Base-by-base conservation (phyloP, 2,329 filamentous ascomycete species). In the Aureobasidium uvarum region DNA sequence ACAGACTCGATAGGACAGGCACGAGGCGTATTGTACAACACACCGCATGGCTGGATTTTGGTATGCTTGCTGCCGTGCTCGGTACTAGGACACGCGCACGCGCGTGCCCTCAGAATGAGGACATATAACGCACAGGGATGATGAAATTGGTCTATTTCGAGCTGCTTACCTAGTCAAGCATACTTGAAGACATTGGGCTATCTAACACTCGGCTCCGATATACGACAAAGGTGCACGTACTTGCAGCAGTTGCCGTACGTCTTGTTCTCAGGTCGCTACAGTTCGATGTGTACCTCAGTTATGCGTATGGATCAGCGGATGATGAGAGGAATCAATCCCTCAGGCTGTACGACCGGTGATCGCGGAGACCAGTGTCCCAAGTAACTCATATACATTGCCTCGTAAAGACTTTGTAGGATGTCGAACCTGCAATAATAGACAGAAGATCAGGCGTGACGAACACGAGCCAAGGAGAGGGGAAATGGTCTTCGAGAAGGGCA, bases 11-110 rank as follows among this genome's bases (percentile, higher is more conserved):
- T 25, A 31, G 31, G 20, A 51, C 58, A 62, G 33, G 33, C 58
- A 62, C 58, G 58, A 62, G 58, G 58, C 58, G n/a, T 51, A 46
- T 51, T 31, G 58, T 62, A 45, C 45, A 39, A 62, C 58, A 62
- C 43, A 62, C 45, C 43, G 33, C 10, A 23, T 23, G 28, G 20
- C 5, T 51, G 58, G 45, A 39, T 51, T 36, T 33, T 41, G 41
- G 45, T 54, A 45, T 54, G 48, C 11, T 45, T 45, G 48, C 20
- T 63, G 60, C 48, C 38, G 48, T 63, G 60, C 48, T 45, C 39
- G 46, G 48, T 52, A 63, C 60, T 18, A 38, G 28, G 10, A 46
- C 43, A 52, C 46, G 33, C 46, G 36, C 39, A 48, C 46, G 59
- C 46, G 41, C 43, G 56, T 46, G 56, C 31, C 18, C 36, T 41